phyloP scores from a whole-genome alignment of 2,329 filamentous ascomycete genomes.

The Penicillium decumbens region DNA sequence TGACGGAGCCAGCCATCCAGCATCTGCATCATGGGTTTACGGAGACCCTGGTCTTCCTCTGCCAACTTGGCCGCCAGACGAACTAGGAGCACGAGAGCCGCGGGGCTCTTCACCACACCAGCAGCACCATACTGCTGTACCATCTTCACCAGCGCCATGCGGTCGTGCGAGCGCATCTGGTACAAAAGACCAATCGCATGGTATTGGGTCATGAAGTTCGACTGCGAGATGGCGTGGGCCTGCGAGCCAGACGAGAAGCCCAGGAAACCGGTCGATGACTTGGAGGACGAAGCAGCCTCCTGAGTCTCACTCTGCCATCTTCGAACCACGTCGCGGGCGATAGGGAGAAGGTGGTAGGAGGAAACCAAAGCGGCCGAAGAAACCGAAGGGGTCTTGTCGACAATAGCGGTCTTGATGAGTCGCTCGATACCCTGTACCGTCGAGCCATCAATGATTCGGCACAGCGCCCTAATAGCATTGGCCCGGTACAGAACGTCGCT shows the following conservation, averaged over 20 bases:
- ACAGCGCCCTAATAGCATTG: slow-evolving; percentile 92
- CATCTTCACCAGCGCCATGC: slow-evolving; percentile 99
- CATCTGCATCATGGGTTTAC: slow-evolving; percentile 95
- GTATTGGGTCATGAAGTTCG: slow-evolving; percentile 97
- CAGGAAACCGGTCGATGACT: slow-evolving; percentile 84
- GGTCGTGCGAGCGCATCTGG: slow-evolving; percentile 94
- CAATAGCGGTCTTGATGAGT: slow-evolving; percentile 97
- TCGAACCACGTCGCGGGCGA: slow-evolving; percentile 89
- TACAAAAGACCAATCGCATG: slow-evolving; percentile 96
- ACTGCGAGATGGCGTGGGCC: slow-evolving; percentile 67
- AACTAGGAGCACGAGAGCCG: slow-evolving; percentile 87
- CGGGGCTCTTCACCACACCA: slow-evolving; percentile 90
- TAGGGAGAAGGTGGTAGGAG: slow-evolving; percentile 94
- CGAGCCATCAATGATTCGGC: slow-evolving; percentile 92
- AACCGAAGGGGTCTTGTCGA: slow-evolving; percentile 97
- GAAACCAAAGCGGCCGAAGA: slow-evolving; percentile 94
- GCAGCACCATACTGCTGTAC: slow-evolving; percentile 96
- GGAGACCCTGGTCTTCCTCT: slow-evolving; percentile 81
- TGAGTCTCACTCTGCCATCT: slow-evolving; percentile 99
- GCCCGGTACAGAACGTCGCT: slow-evolving; percentile 91
- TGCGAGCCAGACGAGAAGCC: slow-evolving; percentile 79
- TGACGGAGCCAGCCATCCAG: slow-evolving; percentile 94
- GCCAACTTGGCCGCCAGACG: slow-evolving; percentile 88
- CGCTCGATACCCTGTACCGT: slow-evolving; percentile 97
- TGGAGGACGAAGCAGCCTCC: slow-evolving; percentile 85